Percentiles rank a stretch among this genome's conserved stretches.
Evolutionary conservation across 495 filamentous ascomycete genomes (phyloP).

Genomic region (Acidiella bohemica): DNA sequence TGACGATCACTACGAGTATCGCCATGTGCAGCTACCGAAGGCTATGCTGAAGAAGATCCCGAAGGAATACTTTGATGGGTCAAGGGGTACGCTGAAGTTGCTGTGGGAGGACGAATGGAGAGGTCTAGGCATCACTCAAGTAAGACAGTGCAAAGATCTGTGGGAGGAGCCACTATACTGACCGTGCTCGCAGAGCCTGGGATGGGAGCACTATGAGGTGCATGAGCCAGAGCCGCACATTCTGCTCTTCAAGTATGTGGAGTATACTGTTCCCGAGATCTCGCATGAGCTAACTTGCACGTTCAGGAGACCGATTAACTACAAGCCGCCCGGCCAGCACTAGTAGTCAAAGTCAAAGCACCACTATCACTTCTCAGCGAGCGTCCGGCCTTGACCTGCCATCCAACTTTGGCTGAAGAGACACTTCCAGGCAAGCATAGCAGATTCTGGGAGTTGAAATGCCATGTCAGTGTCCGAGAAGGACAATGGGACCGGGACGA

Average conservation of each 20-base stretch:
- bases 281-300: background rate
- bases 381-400: background rate
- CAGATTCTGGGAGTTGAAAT: too few species aligned
- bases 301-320: background rate
- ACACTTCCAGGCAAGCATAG: too few species aligned
- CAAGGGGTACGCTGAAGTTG: constrained; percentile 85
- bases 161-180: constrained; percentile 7
- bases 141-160: constrained; percentile 28
- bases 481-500: background rate
- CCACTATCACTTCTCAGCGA: background rate
- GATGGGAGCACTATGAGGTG: constrained; percentile 98
- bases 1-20: constrained; percentile 82
- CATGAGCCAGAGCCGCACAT: constrained; percentile 98
- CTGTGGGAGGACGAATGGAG: constrained; percentile 98
- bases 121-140: constrained; percentile 90
- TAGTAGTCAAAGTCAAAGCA: constrained; percentile 13
- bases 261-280: background rate
- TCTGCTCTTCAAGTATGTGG: constrained; percentile 91
- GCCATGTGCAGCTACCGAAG: constrained; percentile 93
- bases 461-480: background rate
- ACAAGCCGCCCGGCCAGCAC: background rate
- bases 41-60: constrained; percentile 96
- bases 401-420: background rate
- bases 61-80: constrained; percentile 81
- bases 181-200: constrained; percentile 54